Conservation (phyloP, 805 yeast species). For the Pichia membranifaciens region DNA sequence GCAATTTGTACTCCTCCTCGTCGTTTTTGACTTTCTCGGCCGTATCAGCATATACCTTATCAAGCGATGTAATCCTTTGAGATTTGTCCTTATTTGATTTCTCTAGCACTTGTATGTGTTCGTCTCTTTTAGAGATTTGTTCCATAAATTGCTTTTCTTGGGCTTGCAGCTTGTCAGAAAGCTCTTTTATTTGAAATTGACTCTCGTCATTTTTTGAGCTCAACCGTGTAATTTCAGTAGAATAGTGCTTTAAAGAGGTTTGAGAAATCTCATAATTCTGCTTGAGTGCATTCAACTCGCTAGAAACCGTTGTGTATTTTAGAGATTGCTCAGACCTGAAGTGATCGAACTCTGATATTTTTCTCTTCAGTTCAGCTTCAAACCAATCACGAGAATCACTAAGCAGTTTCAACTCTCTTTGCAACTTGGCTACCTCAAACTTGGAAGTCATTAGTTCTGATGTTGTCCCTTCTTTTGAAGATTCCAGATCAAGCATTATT, state of each 20-base stretch:
- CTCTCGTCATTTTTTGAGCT: slow-evolving; percentile 38
- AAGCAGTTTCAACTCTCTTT: slow-evolving; percentile 28
- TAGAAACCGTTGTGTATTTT: slow-evolving; percentile 28
- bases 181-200: slow-evolving; percentile 39
- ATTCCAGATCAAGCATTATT: slow-evolving; percentile 33
- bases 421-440: slow-evolving; percentile 24
- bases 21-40: slow-evolving; percentile 35
- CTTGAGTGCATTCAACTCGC: slow-evolving; percentile 32
- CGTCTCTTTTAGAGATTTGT: slow-evolving; percentile 58
- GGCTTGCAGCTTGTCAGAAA: slow-evolving; percentile 38
- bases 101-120: slow-evolving; percentile 52
- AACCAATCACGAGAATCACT: slow-evolving; percentile 32
- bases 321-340: slow-evolving; percentile 27
- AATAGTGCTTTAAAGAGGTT: slow-evolving; percentile 28
- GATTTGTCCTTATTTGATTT: slow-evolving; percentile 46
- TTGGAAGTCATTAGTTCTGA: slow-evolving; percentile 24
- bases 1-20: slow-evolving; percentile 31
- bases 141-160: slow-evolving; percentile 47
- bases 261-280: slow-evolving; percentile 28
- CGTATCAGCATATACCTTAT: slow-evolving; percentile 38
- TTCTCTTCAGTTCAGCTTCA: slow-evolving; percentile 30
- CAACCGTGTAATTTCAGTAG: slow-evolving; percentile 32
- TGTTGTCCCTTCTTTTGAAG: slow-evolving; percentile 28
- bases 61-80: slow-evolving; percentile 48
- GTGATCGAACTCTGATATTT: slow-evolving; percentile 24